Evolutionary conservation across 306 rosid species (phyloP), one percentile per base, ranked within the genome.

Genomic region (Cucurbita pepo): DNA sequence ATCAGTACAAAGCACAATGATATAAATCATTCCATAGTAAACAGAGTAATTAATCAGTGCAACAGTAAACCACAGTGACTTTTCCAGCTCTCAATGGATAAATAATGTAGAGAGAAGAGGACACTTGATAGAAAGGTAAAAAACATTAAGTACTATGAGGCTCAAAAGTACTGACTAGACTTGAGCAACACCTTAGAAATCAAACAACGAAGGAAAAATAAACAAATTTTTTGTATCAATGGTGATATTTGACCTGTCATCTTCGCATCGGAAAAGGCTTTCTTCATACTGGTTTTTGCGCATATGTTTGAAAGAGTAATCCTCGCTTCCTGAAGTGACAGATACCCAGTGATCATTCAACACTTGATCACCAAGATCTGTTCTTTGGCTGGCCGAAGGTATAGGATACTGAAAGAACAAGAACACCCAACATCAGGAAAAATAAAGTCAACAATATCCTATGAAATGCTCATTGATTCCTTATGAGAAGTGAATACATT

Each of bases 221-320:
- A 53, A 50, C 22, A 38, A 73, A 25, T 64, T 50, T 50, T 55
- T 52, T 56, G 58, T 64, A 85, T 61, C 56, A 78, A 18, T 45
- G 75, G 61, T 56, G 69, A 75, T 66, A 55, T 80, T 81, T 70
- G 63, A 95, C 99, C 99, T 95, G 87, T 95, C 99, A 83, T 95
- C 99, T 87, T 95, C 99, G 18, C 99, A 95, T 81, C 99, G 90
- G 78, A 95, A 95, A 84, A 95, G 83, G 78, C 99, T 95, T 82
- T 95, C 99, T 83, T 95, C 99, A 74, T 95, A 95, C 81, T 95
- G 99, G 80, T 95, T 95, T 86, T 95, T 95, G 78, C 99, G 99
- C 99, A 95, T 95, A 79, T 95, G 99, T 84, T 95, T 95, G 70
- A 95, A 95, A 75, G 99, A 95, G 81, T 95, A 95, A 79, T 95